phyloP scores from a whole-genome alignment of 164 flowering plant species.

The Berberis thunbergii region DNA sequence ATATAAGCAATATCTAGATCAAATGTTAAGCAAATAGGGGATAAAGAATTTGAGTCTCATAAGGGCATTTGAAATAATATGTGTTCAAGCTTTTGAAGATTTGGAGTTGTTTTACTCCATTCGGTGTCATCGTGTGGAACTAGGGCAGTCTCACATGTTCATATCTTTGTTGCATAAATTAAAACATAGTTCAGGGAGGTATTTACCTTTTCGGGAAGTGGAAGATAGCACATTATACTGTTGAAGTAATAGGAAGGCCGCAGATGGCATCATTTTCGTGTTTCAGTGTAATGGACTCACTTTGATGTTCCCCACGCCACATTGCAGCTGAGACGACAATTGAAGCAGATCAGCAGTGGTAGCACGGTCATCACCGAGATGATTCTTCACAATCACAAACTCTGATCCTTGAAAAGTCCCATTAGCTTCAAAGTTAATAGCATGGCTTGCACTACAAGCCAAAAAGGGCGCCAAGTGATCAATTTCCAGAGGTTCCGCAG shows the following conservation, averaged over 20 bases:
- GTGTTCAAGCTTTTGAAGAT: too few relatives aligned
- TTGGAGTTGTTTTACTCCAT: too few relatives aligned
- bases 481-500: conserved; percentile 25
- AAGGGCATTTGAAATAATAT: too few relatives aligned
- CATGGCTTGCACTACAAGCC: conserved; percentile 24
- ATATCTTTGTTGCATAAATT: too few relatives aligned
- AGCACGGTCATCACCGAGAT: conserved; percentile 23
- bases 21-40: too few relatives aligned
- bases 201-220: too few relatives aligned
- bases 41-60: too few relatives aligned
- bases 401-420: conserved; percentile 28
- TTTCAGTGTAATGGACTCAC: conserved; percentile 28
- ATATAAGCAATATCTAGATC: too few relatives aligned
- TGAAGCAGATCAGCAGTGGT: conserved; percentile 43
- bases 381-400: conserved; percentile 17
- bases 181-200: too few relatives aligned
- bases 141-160: too few relatives aligned
- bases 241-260: conserved; percentile 24
- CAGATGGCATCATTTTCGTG: conserved; percentile 32
- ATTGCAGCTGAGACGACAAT: conserved; percentile 53
- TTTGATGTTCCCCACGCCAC: conserved; percentile 40
- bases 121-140: too few relatives aligned
- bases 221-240: not conserved
- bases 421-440: conserved; percentile 23
- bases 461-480: conserved; percentile 22